These are phyloP conservation scores for Blastomyces gilchristii DNA, from an alignment of 2,329 filamentous ascomycete genomes.

Conservation along the genomic window DNA sequence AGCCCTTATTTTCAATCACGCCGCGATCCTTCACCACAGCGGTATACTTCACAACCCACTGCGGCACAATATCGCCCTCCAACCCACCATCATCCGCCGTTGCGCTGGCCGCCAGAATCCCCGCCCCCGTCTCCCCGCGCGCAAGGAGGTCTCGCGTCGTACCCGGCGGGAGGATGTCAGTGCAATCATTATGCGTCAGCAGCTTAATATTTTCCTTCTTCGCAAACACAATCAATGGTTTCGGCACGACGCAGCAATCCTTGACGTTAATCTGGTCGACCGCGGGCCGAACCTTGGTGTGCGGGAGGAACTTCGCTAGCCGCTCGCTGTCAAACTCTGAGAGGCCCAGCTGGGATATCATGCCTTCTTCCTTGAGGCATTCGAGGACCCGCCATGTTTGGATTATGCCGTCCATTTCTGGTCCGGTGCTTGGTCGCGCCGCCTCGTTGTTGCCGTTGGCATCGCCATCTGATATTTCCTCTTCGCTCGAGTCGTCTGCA, in stretches of 20 bases:
- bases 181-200: slow-evolving; percentile 88
- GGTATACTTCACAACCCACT: slow-evolving; percentile 97
- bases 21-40: slow-evolving; percentile 88
- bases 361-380: slow-evolving; percentile 57
- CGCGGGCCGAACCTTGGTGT: slow-evolving; percentile 60
- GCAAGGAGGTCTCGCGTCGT: slow-evolving; percentile 78
- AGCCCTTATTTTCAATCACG: slow-evolving; percentile 97
- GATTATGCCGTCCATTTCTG: slow-evolving; percentile 48
- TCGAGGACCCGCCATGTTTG: slow-evolving; percentile 63
- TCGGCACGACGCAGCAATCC: slow-evolving; percentile 92
- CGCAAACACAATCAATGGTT: slow-evolving; percentile 73
- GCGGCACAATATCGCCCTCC: slow-evolving; percentile 66
- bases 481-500: slow-evolving; percentile 60
- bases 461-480: slow-evolving; percentile 24
- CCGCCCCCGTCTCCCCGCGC: slow-evolving; percentile 59
- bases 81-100: slow-evolving; percentile 47
- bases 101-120: slow-evolving; percentile 57
- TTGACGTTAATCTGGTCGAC: slow-evolving; percentile 95
- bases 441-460: not conserved
- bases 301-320: slow-evolving; percentile 62
- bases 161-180: slow-evolving; percentile 75
- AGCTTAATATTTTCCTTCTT: slow-evolving; percentile 74
- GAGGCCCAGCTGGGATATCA: slow-evolving; percentile 67
- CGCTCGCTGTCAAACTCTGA: slow-evolving; percentile 86
- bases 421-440: slow-evolving; percentile 35